Evolutionary conservation across 164 flowering plant genomes (phyloP), one percentile per base, ranked within the genome.

Genomic region (Stephania japonica): DNA sequence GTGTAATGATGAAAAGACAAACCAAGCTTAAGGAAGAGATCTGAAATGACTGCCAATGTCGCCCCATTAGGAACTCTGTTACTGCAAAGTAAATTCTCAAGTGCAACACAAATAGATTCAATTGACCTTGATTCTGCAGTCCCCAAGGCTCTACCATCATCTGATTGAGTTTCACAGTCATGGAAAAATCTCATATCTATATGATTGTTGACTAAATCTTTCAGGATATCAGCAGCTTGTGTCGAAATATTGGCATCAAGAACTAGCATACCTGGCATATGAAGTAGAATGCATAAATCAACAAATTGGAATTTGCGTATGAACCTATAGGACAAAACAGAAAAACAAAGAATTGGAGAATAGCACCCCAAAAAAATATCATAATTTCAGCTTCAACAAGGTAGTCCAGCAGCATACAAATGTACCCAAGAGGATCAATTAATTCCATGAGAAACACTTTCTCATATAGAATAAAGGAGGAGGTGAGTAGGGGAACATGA

Each of bases 21-120:
- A 93, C 98, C 96, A 77, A 93, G 91, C 75, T 85, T 85, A 32
- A 83, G 78, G 75, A 90, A 87, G 77, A 89, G 75, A 77, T 75
- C 78, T 69, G 96, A 84, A 64, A 90, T 75, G 66, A 83, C 87
- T 5, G 73, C 82, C 82, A 88, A 78, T 65, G 81, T 27, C 68
- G 85, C 84, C 77, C 85, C 85, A 79, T 88, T 86, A 32, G 90
- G 87, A 74, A 72, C 71, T 68, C 84, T 87, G 75, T 44, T 71
- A 27, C 76, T 27, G 50, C 32, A 70, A 42, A 93, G 84, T 61
- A 75, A 16, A 43, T 76, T 77, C 76, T 82, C 85, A 77, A 89
- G 75, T 43, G 75, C 70, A 69, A 76, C 71, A 77, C 97, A 93
- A 63, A 70, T 75, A 61, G 90, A 80, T 71, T 76, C 77, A 11